Evolutionary conservation across 1,284 basidiomycete species (phyloP).

Genomic region (Fomitopsis betulina): DNA sequence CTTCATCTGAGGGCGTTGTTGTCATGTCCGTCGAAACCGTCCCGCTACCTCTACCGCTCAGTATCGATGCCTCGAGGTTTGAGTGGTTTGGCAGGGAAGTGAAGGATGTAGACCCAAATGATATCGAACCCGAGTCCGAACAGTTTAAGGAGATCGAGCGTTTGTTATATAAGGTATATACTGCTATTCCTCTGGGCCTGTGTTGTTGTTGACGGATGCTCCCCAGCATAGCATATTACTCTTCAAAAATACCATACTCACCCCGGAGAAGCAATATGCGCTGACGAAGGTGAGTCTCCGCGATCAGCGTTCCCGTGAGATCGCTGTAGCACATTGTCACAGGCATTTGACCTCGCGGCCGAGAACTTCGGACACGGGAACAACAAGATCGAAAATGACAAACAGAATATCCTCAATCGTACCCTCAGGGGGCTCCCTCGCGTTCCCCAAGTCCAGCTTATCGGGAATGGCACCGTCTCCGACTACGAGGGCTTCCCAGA

Average conservation of each 20-base stretch:
- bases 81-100: conserved; percentile 47
- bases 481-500: conserved; percentile 74
- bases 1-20: background rate
- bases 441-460: conserved; percentile 83
- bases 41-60: conserved; percentile 41
- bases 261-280: conserved; percentile 79
- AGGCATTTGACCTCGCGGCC: conserved; percentile 72
- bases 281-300: conserved; percentile 62
- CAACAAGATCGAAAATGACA: conserved; percentile 69
- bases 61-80: conserved; percentile 44
- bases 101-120: conserved; percentile 43
- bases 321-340: background rate
- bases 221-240: conserved; percentile 67
- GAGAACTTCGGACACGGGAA: conserved; percentile 81
- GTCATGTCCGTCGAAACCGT: conserved; percentile 25
- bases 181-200: background rate
- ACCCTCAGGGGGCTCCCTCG: conserved; percentile 84
- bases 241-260: conserved; percentile 64
- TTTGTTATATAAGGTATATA: conserved; percentile 45
- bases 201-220: background rate
- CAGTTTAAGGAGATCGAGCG: conserved; percentile 47
- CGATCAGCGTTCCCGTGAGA: background rate
- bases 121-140: conserved; percentile 29
- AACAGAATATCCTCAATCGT: conserved; percentile 78
- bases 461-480: conserved; percentile 73